Evolutionary conservation across 495 filamentous ascomycete species (phyloP).

Genomic region (Neurospora sp.): DNA sequence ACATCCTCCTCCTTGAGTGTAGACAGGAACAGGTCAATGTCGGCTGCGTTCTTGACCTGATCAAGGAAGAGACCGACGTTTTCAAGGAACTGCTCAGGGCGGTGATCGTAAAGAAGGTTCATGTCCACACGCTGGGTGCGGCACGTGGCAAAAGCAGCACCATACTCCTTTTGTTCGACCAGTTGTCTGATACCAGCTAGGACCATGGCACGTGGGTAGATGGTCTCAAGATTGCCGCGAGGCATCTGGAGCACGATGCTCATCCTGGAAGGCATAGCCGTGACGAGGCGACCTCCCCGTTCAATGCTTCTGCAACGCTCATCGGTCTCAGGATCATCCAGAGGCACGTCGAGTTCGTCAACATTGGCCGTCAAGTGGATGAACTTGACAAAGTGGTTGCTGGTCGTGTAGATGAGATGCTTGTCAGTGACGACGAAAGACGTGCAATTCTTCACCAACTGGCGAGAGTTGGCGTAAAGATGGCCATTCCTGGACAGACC

Average conservation of each 20-base stretch:
- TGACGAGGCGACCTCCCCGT: constrained; percentile 75
- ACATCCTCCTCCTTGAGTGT: constrained; percentile 88
- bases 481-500: constrained; percentile 62
- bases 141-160: constrained; percentile 73
- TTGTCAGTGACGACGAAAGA: constrained; percentile 75
- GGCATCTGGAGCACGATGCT: constrained; percentile 84
- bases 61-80: constrained; percentile 69
- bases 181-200: constrained; percentile 74
- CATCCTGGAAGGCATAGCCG: constrained; percentile 80
- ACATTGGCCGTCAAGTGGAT: constrained; percentile 55
- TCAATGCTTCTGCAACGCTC: constrained; percentile 90
- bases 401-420: constrained; percentile 86
- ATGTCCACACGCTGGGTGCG: constrained; percentile 91
- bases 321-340: constrained; percentile 82
- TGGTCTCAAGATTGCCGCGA: constrained; percentile 89
- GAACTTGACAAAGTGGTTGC: constrained; percentile 85
- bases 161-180: constrained; percentile 72
- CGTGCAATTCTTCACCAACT: constrained; percentile 75
- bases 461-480: constrained; percentile 65
- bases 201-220: constrained; percentile 86
- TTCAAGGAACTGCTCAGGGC: constrained; percentile 69
- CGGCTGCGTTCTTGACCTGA: constrained; percentile 74
- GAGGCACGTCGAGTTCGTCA: constrained; percentile 67
- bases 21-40: constrained; percentile 88
- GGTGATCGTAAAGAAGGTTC: constrained; percentile 96